Conservation (phyloP, 202 grass and related monocot genomes). For the Cymbopogon flexuosus region DNA sequence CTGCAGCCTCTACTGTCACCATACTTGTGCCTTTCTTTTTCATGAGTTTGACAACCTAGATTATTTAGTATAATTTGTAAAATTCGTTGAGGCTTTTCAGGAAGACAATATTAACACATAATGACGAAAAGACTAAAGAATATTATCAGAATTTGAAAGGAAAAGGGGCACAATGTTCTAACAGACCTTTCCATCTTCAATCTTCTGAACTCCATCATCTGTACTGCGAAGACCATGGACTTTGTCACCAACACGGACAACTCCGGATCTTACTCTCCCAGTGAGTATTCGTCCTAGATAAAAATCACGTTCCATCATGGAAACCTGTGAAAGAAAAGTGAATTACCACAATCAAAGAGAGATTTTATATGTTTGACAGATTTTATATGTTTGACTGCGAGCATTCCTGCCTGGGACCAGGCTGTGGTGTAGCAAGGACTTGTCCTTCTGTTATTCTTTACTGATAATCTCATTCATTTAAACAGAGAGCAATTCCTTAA, state of each 20-base stretch:
- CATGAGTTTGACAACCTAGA: constrained; percentile 92
- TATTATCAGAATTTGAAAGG: not conserved
- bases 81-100: constrained; percentile 6
- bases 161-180: constrained; percentile 5
- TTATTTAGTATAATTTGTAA: constrained; percentile 20
- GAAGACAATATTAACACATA: constrained; percentile 19
- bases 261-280: constrained; percentile 76
- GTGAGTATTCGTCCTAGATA: constrained; percentile 97
- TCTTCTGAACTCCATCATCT: constrained; percentile 74
- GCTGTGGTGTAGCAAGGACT: not conserved
- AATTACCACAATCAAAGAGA: constrained; percentile 21
- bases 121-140: constrained; percentile 4
- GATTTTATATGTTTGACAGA: not conserved
- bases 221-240: constrained; percentile 75
- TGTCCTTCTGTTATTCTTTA: not conserved
- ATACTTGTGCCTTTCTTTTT: constrained; percentile 96
- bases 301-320: constrained; percentile 99
- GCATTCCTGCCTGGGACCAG: not conserved
- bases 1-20: constrained; percentile 68
- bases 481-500: not conserved
- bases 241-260: constrained; percentile 79
- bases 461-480: not conserved
- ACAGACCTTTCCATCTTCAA: constrained; percentile 93
- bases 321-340: constrained; percentile 59
- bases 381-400: not conserved